phyloP scores from a whole-genome alignment of 495 filamentous ascomycete genomes.

The Tetracladium marchalianum region DNA sequence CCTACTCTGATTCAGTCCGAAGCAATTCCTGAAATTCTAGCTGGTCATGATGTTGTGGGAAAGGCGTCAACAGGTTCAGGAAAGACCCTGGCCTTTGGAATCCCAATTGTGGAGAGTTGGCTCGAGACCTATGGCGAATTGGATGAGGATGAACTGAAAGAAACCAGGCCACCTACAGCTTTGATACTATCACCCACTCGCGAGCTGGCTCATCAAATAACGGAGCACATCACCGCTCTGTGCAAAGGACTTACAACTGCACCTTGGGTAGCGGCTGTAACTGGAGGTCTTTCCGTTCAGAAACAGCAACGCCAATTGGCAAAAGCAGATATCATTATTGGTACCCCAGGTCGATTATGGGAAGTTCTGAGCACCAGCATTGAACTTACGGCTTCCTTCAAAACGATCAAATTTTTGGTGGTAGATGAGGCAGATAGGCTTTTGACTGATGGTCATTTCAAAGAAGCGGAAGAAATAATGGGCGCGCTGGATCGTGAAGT shows the following conservation, averaged over 20 bases:
- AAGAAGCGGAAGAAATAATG: slow-evolving; percentile 82
- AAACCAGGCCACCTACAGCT: slow-evolving; percentile 52
- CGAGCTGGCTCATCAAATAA: slow-evolving; percentile 86
- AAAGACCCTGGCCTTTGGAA: slow-evolving; percentile 75
- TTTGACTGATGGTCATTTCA: slow-evolving; percentile 87
- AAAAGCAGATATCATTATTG: slow-evolving; percentile 78
- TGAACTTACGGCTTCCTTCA: slow-evolving; percentile 35
- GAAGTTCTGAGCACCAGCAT: slow-evolving; percentile 67
- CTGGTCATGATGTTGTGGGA: slow-evolving; percentile 67
- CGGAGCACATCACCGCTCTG: slow-evolving; percentile 67
- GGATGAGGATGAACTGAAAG: slow-evolving; percentile 23
- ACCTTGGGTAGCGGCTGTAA: slow-evolving; percentile 67
- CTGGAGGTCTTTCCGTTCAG: slow-evolving; percentile 82
- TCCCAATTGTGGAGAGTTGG: slow-evolving; percentile 65
- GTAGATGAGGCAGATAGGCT: slow-evolving; percentile 93
- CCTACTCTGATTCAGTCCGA: slow-evolving; percentile 72
- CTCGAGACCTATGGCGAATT: slow-evolving; percentile 33
- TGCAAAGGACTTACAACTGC: slow-evolving; percentile 50
- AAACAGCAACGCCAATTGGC: slow-evolving; percentile 79
- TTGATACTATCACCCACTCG: slow-evolving; percentile 87
- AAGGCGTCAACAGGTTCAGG: slow-evolving; percentile 79
- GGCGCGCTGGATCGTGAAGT: slow-evolving; percentile 53
- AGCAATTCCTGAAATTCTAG: slow-evolving; percentile 67
- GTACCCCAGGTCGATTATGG: slow-evolving; percentile 89
- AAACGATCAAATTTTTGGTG: slow-evolving; percentile 66